Base-by-base conservation (phyloP, 345 rosid species). In the Lepidium africanum region DNA sequence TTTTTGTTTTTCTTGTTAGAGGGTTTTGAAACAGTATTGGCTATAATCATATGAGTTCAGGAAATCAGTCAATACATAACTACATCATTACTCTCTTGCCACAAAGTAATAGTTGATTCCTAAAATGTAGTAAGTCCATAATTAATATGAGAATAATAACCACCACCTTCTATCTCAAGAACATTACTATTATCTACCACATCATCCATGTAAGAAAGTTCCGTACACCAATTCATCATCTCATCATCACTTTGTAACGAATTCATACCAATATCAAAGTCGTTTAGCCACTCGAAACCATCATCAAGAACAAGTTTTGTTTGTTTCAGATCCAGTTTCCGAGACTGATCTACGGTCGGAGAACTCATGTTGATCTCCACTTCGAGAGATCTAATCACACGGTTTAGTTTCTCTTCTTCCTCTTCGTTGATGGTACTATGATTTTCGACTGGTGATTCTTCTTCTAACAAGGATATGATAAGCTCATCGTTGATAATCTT, bases 351-450 rank as follows among this genome's bases (percentile, higher is more conserved):
- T 12, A 38, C 15, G 45, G 10, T 16, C 5, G 57, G 35, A 60
- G 73, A 68, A 40, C 56, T 69, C 33, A 48, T 66, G 65, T 80
- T 73, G 65, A 83, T 78, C 80, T 81, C 87, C 8, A 80, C 83
- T 63, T 81, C 86, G 19, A 83, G 57, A 6, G 87, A 83, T 45
- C 71, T 79, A 42, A 85, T 85, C 27, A 81, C 76, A 10, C 78
- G 49, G 21, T 81, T 72, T 46, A 83, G 7, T 51, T 71, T 78
- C 61, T 80, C 83, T 15, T 78, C 82, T n/a, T 77, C 80, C 38
- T 74, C 78, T 65, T 73, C 51, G 54, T 50, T 73, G 40, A 58
- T 50, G 52, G 32, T 67, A 54, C 3, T 53, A 33, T 53, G 63
- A 7, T 73, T 81, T 23, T 81, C 87, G 1, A 64, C 15, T 0